Evolutionary conservation across 345 rosid species (phyloP).

Genomic region (Arabidopsis suecica): DNA sequence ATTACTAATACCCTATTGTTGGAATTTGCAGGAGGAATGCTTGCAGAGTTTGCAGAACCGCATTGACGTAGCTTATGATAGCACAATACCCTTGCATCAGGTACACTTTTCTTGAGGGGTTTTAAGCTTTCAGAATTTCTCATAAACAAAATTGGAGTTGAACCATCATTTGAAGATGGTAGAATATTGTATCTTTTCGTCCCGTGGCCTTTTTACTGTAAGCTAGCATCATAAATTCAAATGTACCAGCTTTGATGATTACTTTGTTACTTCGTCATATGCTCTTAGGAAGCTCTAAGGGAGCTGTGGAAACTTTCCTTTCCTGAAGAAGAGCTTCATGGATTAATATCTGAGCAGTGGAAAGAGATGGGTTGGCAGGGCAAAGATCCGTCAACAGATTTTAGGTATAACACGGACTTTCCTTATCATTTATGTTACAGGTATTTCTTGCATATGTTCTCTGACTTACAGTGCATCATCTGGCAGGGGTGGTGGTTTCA

Average conservation of each 20-base stretch:
- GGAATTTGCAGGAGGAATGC: slow-evolving; percentile 77
- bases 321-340: slow-evolving; percentile 88
- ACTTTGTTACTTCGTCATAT: slow-evolving; percentile 6
- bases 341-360: slow-evolving; percentile 97
- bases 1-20: slow-evolving; percentile 6
- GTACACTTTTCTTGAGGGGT: slow-evolving; percentile 44
- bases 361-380: slow-evolving; percentile 99
- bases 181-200: slow-evolving; percentile 5
- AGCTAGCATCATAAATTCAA: slow-evolving; percentile 8
- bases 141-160: not conserved
- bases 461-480: slow-evolving; percentile 40
- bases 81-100: slow-evolving; percentile 78
- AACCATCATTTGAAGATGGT: slow-evolving; percentile 22
- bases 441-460: slow-evolving; percentile 10
- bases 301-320: slow-evolving; percentile 89
- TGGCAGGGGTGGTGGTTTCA: slow-evolving; percentile 98
- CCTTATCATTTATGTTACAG: not conserved
- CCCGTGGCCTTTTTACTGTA: slow-evolving; percentile 1
- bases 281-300: slow-evolving; percentile 78
- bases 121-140: not conserved
- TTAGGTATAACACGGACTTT: slow-evolving; percentile 60
- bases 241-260: not conserved
- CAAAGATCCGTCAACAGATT: slow-evolving; percentile 99
- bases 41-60: slow-evolving; percentile 89
- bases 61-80: slow-evolving; percentile 85